Base-by-base conservation (phyloP, 2,329 filamentous ascomycete genomes). In the Mycocentrospora acerina region DNA sequence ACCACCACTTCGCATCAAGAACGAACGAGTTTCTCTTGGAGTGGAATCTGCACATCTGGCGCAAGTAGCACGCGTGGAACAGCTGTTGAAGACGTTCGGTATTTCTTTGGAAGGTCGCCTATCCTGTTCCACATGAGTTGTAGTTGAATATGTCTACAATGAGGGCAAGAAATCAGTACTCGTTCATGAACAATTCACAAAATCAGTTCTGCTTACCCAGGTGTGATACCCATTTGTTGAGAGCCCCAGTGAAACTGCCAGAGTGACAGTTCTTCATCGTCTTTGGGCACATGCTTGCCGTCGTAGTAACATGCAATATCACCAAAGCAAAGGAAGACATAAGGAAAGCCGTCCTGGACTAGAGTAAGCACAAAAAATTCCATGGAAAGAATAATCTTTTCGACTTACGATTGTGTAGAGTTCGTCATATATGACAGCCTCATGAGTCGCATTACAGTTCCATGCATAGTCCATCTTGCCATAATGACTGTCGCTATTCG, bases 221-320 rank as follows among this genome's bases (percentile, higher is more conserved):
- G 60, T 4, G 62, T 65, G 42, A 66, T 64, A 8, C 54, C 62
- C 24, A 48, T 29, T 32, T 66, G 62, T 29, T 54, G 43, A 1
- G 60, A 60, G 6, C 62, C 61, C 59, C 59, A 66, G 12, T 49
- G 55, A 24, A 42, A 66, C 29, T 57, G 60, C 62, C 62, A 66
- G 1, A 66, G 33, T 1, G 53, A 37, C 3, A 55, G 35, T 7
- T 29, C 37, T 13, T 62, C 55, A 10, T 45, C 42, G 10, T 16
- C 12, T 4, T 24, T 16, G 5, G 62, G 62, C 2, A 42, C 29
- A n/a, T 35, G 42, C 33, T 62, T 64, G 3, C 48, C 59, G 29
- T 66, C 62, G 30, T 62, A 66, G 46, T 51, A 64, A 35, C 62
- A 66, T 16, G 57, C 54, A 15, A 62, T 38, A 32, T 64, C 61